Conservation (phyloP, 73 alveolate genomes). For the Breviolum minutum region DNA sequence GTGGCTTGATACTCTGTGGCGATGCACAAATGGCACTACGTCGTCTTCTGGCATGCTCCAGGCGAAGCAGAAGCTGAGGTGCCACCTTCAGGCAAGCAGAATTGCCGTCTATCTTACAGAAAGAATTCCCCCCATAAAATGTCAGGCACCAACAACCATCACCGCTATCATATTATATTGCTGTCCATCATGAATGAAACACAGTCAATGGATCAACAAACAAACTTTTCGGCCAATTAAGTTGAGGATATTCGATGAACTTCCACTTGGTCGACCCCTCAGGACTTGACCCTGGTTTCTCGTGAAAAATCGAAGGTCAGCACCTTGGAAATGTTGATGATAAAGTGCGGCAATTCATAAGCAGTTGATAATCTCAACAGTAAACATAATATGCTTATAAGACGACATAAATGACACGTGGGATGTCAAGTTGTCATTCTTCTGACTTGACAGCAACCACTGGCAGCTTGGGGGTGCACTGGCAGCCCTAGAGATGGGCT, state of each 20-base stretch:
- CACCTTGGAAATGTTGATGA: too few species aligned
- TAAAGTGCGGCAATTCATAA: too few species aligned
- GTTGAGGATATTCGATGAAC: background rate
- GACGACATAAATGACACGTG: too few species aligned
- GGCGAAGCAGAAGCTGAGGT: conserved; percentile 47
- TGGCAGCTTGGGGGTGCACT: background rate
- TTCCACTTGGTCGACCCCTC: background rate
- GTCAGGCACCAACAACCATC: too few species aligned
- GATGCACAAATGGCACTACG: conserved; percentile 82
- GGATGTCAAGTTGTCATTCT: too few species aligned
- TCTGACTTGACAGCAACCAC: too few species aligned
- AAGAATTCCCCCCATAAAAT: too few species aligned
- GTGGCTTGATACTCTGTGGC: conserved; percentile 77
- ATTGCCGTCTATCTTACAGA: background rate
- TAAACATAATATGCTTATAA: too few species aligned
- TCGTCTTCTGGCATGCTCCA: conserved; percentile 48
- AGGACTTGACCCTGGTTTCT: conserved; percentile 33
- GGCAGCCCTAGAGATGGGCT: conserved; percentile 84
- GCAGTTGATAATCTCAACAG: too few species aligned
- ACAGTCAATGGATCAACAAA: background rate
- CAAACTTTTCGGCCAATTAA: background rate
- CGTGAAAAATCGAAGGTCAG: conserved; percentile 78
- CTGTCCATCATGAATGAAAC: background rate
- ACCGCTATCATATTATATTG: background rate
- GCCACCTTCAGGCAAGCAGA: background rate